These are phyloP conservation scores for Blastocystis sp. DNA, from an alignment of 352 stramenopile genomes.

Conservation along the genomic window DNA sequence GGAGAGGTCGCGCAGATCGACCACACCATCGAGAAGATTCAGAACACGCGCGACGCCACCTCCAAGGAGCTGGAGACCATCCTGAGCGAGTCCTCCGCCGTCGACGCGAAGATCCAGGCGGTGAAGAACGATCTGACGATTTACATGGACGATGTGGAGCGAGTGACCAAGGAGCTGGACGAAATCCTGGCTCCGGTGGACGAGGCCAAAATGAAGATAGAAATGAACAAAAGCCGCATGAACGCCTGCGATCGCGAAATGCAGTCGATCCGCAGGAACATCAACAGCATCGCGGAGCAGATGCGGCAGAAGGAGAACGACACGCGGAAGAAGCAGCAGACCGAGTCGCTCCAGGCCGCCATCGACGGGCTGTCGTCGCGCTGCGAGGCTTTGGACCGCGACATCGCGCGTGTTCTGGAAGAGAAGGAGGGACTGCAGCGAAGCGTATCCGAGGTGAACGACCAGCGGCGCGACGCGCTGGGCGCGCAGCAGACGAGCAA, in stretches of 20 bases:
- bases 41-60: neutral
- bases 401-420: neutral
- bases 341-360: neutral
- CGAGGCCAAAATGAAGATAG: neutral
- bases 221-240: neutral
- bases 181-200: neutral
- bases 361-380: neutral
- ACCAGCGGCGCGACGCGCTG: neutral
- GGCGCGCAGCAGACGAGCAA: neutral
- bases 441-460: neutral
- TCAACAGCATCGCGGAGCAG: neutral
- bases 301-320: neutral
- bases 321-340: slow-evolving; percentile 19
- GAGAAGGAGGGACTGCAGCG: neutral
- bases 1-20: slow-evolving; percentile 1
- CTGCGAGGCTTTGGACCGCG: neutral
- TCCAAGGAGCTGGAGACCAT: neutral
- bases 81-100: neutral
- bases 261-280: neutral
- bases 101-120: neutral
- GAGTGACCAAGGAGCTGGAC: neutral
- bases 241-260: neutral
- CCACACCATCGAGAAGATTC: neutral
- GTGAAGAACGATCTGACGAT: slow-evolving; percentile 20
- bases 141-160: slow-evolving; percentile 12